Conservation (phyloP, 176 grass and related monocot genomes). For the Poa annua region DNA sequence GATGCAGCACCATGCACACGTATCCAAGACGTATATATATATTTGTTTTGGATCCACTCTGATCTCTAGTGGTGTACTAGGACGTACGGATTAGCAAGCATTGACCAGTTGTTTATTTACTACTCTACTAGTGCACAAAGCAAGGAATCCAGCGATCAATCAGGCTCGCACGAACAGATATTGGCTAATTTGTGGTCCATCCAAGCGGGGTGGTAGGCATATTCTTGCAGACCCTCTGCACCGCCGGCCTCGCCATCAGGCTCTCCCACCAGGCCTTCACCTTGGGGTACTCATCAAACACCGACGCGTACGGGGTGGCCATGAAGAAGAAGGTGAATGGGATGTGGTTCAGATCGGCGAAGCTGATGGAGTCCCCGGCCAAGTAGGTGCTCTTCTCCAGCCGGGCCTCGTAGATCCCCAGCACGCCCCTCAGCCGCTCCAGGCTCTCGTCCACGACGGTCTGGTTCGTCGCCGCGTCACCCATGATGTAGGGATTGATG, state of each 20-base stretch:
- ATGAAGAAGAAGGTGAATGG: slow-evolving; percentile 20
- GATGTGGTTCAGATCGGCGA: slow-evolving; percentile 13
- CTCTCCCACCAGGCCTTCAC: slow-evolving; percentile 53
- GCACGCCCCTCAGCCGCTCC: not conserved
- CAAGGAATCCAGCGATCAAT: no score
- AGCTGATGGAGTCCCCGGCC: slow-evolving; percentile 1
- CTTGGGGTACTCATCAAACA: slow-evolving; percentile 37
- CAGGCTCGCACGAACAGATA: no score
- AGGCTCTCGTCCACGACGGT: slow-evolving; percentile 9
- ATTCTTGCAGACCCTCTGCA: slow-evolving; percentile 24
- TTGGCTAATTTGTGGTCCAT: no score
- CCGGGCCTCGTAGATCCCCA: not conserved
- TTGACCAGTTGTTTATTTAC: no score
- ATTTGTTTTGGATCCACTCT: no score
- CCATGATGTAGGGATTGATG: not conserved
- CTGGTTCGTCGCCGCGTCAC: not conserved
- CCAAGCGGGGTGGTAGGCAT: not conserved
- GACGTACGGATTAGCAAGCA: no score
- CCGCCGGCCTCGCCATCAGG: slow-evolving; percentile 30
- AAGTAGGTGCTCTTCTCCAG: not conserved
- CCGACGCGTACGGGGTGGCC: not conserved
- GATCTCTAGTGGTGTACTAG: no score
- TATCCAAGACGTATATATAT: no score
- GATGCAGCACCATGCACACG: no score
- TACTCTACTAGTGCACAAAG: no score